Percentiles rank a stretch among this genome's conserved stretches.
Conservation (phyloP, 805 yeast genomes). For the Saccharomyces paradoxus region DNA sequence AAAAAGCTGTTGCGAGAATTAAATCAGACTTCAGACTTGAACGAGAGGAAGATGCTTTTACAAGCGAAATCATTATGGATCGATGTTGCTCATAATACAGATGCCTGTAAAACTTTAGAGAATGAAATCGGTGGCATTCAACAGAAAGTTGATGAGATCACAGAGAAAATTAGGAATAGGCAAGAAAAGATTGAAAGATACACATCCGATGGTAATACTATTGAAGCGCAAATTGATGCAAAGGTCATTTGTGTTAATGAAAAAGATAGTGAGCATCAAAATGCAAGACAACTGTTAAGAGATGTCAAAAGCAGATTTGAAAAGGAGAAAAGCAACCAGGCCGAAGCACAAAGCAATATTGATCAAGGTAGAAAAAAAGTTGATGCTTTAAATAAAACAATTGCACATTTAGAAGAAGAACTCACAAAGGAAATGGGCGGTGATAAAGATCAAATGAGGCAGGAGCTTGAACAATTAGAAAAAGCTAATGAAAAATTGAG, state of each 20-base stretch:
- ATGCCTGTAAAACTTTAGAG: constrained; percentile 13
- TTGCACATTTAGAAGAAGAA: constrained; percentile 22
- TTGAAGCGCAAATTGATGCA: constrained; percentile 12
- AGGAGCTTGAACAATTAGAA: constrained; percentile 10
- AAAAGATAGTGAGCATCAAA: constrained; percentile 15
- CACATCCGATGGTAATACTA: constrained; percentile 12
- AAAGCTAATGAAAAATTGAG: constrained; percentile 8
- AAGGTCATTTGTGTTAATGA: constrained; percentile 10
- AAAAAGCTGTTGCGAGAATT: constrained; percentile 34
- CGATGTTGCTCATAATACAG: constrained; percentile 26
- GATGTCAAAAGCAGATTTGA: constrained; percentile 14
- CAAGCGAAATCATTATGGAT: constrained; percentile 46
- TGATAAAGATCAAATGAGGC: constrained; percentile 23
- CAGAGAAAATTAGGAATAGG: constrained; percentile 14
- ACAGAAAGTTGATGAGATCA: constrained; percentile 13
- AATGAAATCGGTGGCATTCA: constrained; percentile 11
- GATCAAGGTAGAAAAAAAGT: constrained; percentile 17
- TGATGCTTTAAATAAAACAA: constrained; percentile 12
- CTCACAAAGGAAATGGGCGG: constrained; percentile 26
- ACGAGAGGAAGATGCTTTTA: constrained; percentile 32
- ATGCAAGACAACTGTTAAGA: constrained; percentile 11
- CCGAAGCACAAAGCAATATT: constrained; percentile 16
- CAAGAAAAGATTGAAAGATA: constrained; percentile 25
- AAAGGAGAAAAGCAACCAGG: constrained; percentile 15
- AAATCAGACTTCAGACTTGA: constrained; percentile 35